These are phyloP conservation scores for Calocybe indica DNA, from an alignment of 768 basidiomycete genomes.

Conservation along the genomic window DNA sequence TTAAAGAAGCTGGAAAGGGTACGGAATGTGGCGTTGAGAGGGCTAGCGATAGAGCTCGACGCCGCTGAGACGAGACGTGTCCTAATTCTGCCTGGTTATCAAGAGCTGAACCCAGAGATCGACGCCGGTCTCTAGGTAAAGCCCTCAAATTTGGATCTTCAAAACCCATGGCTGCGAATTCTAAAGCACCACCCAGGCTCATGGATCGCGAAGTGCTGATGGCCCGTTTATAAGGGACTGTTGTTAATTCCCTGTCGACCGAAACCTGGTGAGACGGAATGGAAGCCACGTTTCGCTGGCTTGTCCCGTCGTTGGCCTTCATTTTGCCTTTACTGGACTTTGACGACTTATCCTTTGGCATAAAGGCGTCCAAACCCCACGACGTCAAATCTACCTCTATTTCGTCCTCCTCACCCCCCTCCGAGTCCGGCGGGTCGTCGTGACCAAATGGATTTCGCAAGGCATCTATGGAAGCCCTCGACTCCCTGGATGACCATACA, in stretches of 20 bases:
- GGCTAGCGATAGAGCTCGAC: constrained; percentile 44
- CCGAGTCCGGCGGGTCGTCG: constrained; percentile 52
- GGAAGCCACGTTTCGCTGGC: constrained; percentile 30
- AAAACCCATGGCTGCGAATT: constrained; percentile 26
- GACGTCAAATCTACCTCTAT: constrained; percentile 77
- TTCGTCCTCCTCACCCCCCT: constrained; percentile 43
- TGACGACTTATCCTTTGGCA: constrained; percentile 58
- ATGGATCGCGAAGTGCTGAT: constrained; percentile 49
- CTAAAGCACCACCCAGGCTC: constrained; percentile 59
- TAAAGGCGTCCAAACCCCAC: constrained; percentile 79
- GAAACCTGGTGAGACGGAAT: constrained; percentile 38
- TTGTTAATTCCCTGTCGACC: constrained; percentile 31
- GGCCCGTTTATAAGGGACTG: constrained; percentile 27
- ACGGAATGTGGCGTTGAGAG: constrained; percentile 40
- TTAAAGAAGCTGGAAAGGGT: constrained; percentile 60
- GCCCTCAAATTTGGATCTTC: constrained; percentile 14
- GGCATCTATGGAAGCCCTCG: constrained; percentile 54
- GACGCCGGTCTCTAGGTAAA: constrained; percentile 39
- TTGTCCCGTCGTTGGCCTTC: constrained; percentile 29
- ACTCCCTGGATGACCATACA: constrained; percentile 47
- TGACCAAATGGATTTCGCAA: constrained; percentile 71
- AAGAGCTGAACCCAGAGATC: constrained; percentile 53
- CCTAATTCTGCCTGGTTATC: constrained; percentile 45
- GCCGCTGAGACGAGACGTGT: constrained; percentile 37
- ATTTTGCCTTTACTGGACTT: constrained; percentile 39